phyloP scores from a whole-genome alignment of 257 asterid species.

The Penstemon eatonii region DNA sequence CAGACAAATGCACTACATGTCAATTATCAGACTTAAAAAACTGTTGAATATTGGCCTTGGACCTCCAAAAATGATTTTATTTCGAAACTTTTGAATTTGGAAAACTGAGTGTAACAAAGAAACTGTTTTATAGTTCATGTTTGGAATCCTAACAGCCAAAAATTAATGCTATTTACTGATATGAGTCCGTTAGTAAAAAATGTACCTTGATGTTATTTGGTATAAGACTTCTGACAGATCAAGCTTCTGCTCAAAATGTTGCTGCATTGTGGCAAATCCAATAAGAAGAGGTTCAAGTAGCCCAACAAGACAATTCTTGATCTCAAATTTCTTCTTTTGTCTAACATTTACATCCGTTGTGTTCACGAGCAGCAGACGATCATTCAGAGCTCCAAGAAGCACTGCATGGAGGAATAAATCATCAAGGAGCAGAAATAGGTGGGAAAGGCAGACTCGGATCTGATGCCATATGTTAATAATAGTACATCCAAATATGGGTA shows the following conservation, averaged over 20 bases:
- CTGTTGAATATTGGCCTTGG: constrained; percentile 7
- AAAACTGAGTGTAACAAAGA: constrained; percentile 24
- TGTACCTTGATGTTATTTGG: constrained; percentile 96
- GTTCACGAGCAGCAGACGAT: constrained; percentile 82
- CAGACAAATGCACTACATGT: constrained; percentile 33
- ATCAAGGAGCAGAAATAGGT: constrained; percentile 31
- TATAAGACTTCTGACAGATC: constrained; percentile 94
- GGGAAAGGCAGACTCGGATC: constrained; percentile 22
- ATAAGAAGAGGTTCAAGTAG: constrained; percentile 98
- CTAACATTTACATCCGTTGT: constrained; percentile 85
- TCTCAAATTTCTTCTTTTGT: constrained; percentile 94
- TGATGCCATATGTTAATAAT: constrained; percentile 8
- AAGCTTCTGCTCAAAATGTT: constrained; percentile 96
- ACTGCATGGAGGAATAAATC: constrained; percentile 50
- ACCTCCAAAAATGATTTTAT: too few relatives aligned
- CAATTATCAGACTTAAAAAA: constrained; percentile 30
- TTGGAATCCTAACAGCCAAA: constrained; percentile 18
- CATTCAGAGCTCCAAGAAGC: constrained; percentile 93
- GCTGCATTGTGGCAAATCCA: constrained; percentile 97
- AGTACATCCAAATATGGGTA: not conserved
- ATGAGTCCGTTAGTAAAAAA: constrained; percentile 23
- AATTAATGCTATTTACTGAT: constrained; percentile 19
- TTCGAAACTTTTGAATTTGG: constrained; percentile 7
- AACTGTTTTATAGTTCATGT: constrained; percentile 14
- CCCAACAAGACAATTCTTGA: constrained; percentile 89